These are phyloP conservation scores for Juglanconis sp. DNA, from an alignment of 2,329 filamentous ascomycete genomes.

Conservation along the genomic window DNA sequence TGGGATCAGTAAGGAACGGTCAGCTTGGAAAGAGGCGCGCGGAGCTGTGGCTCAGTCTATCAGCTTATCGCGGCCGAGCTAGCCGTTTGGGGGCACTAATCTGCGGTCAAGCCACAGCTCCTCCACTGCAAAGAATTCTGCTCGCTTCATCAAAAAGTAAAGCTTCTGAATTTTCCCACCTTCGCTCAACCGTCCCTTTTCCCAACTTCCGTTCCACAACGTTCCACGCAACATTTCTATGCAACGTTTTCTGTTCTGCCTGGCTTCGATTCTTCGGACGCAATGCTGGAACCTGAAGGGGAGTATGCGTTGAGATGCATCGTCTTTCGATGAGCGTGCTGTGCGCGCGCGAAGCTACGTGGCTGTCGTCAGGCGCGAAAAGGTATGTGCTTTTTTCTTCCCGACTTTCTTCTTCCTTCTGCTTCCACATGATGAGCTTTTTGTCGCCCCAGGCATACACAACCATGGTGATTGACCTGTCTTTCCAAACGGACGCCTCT, in stretches of 20 bases:
- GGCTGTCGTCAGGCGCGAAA: neutral
- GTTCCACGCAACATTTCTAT: too few species aligned
- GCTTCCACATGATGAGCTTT: constrained; percentile 49
- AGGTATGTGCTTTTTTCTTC: constrained; percentile 18
- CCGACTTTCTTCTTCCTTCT: constrained; percentile 7
- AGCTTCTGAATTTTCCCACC: neutral
- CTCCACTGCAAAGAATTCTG: neutral
- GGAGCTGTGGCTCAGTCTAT: neutral
- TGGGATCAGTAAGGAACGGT: neutral
- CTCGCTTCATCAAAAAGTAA: neutral
- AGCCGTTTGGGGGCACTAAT: neutral
- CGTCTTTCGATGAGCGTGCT: too few species aligned
- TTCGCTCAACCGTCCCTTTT: neutral
- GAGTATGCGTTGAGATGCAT: neutral
- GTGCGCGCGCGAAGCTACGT: neutral
- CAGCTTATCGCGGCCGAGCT: neutral
- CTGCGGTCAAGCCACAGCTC: neutral
- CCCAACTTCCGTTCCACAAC: neutral
- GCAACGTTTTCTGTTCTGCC: too few species aligned
- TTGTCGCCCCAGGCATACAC: constrained; percentile 58
- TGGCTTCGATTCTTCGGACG: neutral
- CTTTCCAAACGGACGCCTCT: constrained; percentile 49
- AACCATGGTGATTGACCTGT: constrained; percentile 55
- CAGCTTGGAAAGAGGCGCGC: constrained; percentile 1
- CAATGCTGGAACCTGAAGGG: too few species aligned